Evolutionary conservation across 2,329 filamentous ascomycete species (phyloP).

Genomic region (Hypoxylon sp.): DNA sequence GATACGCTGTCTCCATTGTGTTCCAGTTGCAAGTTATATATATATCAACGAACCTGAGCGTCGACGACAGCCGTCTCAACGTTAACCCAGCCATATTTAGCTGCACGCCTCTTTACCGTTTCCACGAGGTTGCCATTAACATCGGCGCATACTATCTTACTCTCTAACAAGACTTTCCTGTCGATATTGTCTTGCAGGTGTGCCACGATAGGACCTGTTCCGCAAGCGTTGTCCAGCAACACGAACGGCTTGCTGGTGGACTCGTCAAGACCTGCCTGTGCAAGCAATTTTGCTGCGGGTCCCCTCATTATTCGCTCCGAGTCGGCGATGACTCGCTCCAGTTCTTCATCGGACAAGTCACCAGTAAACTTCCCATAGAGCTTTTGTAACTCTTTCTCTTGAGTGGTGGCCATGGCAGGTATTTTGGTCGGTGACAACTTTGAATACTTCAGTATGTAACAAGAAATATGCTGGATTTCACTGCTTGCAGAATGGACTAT

Average conservation of each 20-base stretch:
- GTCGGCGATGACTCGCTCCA: slow-evolving; percentile 41
- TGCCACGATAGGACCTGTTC: slow-evolving; percentile 65
- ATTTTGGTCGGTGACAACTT: not conserved
- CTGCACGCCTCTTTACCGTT: slow-evolving; percentile 58
- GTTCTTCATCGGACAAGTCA: slow-evolving; percentile 33
- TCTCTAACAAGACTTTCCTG: slow-evolving; percentile 57
- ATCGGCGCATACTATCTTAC: slow-evolving; percentile 67
- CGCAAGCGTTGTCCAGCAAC: slow-evolving; percentile 69
- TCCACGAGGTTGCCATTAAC: slow-evolving; percentile 61
- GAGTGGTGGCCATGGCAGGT: slow-evolving; percentile 39
- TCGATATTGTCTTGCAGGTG: slow-evolving; percentile 60
- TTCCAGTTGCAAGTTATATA: too few relatives aligned
- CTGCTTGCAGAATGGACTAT: not conserved
- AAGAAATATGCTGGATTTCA: not conserved
- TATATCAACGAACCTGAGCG: slow-evolving; percentile 60
- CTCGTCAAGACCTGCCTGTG: slow-evolving; percentile 53
- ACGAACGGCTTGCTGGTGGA: slow-evolving; percentile 53
- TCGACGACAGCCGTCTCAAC: slow-evolving; percentile 62
- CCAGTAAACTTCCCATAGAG: slow-evolving; percentile 38
- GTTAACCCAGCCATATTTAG: slow-evolving; percentile 63
- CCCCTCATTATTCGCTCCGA: slow-evolving; percentile 47
- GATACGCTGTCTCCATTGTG: not conserved
- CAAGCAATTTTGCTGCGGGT: slow-evolving; percentile 49
- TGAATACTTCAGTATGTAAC: not conserved
- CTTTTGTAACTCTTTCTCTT: slow-evolving; percentile 45